phyloP scores from a whole-genome alignment of 2,329 filamentous ascomycete genomes.

The Beauveria caledonica region DNA sequence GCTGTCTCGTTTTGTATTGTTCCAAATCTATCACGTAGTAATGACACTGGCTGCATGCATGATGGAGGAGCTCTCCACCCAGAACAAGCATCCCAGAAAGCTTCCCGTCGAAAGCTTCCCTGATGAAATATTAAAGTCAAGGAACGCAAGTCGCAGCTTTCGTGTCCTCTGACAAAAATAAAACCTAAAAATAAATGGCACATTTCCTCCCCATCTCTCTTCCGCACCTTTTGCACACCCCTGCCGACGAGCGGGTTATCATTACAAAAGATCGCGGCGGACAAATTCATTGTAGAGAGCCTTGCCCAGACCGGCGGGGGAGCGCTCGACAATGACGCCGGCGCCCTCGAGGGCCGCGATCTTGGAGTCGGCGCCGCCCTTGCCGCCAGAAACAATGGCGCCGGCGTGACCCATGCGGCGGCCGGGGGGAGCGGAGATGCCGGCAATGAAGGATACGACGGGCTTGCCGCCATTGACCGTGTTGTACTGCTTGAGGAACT shows the following conservation, averaged over 20 bases:
- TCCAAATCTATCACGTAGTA: slow-evolving; percentile 13
- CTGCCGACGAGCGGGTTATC: slow-evolving; percentile 1
- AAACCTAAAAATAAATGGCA: not conserved
- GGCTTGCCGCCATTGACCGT: slow-evolving; percentile 78
- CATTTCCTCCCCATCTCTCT: not conserved
- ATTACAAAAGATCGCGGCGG: slow-evolving; percentile 82
- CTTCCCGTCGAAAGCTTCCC: not conserved
- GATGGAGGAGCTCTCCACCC: not conserved
- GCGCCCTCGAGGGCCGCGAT: slow-evolving; percentile 88
- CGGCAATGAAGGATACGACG: slow-evolving; percentile 95
- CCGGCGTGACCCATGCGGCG: slow-evolving; percentile 98
- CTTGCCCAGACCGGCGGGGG: slow-evolving; percentile 86
- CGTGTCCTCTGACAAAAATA: slow-evolving; percentile 6
- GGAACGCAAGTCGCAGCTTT: not conserved
- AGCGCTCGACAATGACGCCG: slow-evolving; percentile 93
- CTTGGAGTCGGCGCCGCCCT: slow-evolving; percentile 97
- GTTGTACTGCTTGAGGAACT: slow-evolving; percentile 91
- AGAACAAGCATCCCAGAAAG: not conserved
- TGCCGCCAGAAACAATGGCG: slow-evolving; percentile 94
- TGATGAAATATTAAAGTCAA: not conserved
- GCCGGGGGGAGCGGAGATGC: slow-evolving; percentile 93
- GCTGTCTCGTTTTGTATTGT: slow-evolving; percentile 9
- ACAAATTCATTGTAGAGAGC: slow-evolving; percentile 92
- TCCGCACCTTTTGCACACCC: not conserved
- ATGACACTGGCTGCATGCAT: slow-evolving; percentile 9